Evolutionary conservation across 345 rosid species (phyloP).

Genomic region (Cardamine occulta): DNA sequence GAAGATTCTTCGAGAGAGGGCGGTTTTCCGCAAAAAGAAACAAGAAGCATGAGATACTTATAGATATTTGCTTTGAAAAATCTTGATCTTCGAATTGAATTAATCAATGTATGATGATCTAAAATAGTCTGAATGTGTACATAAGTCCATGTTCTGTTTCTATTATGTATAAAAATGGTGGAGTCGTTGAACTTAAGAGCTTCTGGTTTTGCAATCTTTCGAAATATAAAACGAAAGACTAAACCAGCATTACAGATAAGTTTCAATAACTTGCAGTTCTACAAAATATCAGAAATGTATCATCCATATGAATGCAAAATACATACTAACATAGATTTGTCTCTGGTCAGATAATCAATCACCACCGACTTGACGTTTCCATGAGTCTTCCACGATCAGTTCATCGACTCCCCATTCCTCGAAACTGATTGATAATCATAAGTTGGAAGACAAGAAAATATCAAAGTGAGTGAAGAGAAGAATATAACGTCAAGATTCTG

Average conservation of each 20-base stretch:
- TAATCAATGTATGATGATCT: constrained; percentile 37
- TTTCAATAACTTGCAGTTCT: neutral
- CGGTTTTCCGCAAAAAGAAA: neutral
- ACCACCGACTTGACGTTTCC: constrained; percentile 94
- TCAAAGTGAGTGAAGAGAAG: neutral
- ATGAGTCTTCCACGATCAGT: constrained; percentile 84
- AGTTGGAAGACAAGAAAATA: neutral
- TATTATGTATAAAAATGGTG: constrained; percentile 34
- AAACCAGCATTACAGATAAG: neutral
- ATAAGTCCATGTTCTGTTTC: constrained; percentile 33
- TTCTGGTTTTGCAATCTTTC: neutral
- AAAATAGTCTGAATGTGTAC: constrained; percentile 32
- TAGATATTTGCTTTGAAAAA: neutral
- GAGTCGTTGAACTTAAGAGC: neutral
- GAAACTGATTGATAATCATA: constrained; percentile 47
- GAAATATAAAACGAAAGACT: neutral
- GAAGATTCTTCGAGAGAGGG: constrained; percentile 48
- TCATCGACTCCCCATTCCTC: constrained; percentile 92
- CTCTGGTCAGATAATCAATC: constrained; percentile 44
- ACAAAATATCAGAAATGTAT: neutral
- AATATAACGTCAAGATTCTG: neutral
- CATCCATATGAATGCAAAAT: neutral
- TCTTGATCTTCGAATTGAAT: constrained; percentile 25
- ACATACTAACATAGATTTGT: neutral
- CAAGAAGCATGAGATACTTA: constrained; percentile 24